Conservation (phyloP, 2,329 filamentous ascomycete species). For the Claviceps quebecensis region DNA sequence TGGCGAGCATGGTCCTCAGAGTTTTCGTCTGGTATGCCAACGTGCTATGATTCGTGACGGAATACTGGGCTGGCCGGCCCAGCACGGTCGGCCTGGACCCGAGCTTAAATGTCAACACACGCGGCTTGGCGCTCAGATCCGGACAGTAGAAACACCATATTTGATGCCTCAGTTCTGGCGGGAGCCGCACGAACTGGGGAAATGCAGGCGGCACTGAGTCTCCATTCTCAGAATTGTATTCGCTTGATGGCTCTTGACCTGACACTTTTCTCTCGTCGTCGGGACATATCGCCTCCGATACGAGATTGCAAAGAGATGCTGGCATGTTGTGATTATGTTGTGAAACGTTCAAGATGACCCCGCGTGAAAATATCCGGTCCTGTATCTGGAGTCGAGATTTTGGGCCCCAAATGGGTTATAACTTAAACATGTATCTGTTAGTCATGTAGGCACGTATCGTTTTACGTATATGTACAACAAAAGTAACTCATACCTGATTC, state of each 20-base stretch:
- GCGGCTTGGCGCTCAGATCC: slow-evolving; percentile 12
- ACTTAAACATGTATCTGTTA: too few species aligned
- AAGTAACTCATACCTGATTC: too few species aligned
- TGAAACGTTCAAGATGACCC: too few species aligned
- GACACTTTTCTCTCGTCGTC: slow-evolving; percentile 7
- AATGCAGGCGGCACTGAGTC: slow-evolving; percentile 7
- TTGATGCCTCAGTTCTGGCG: slow-evolving; percentile 20
- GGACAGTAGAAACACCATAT: slow-evolving; percentile 22
- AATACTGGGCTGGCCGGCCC: slow-evolving; percentile 5
- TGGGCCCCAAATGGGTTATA: too few species aligned
- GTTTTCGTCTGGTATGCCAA: slow-evolving; percentile 16
- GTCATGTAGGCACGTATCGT: too few species aligned
- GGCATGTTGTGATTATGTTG: too few species aligned
- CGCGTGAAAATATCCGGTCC: too few species aligned
- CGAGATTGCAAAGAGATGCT: too few species aligned
- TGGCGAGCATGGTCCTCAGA: slow-evolving; percentile 18
- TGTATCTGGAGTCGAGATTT: too few species aligned
- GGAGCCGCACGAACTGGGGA: slow-evolving; percentile 14
- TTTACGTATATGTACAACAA: too few species aligned
- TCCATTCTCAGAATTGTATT: not conserved
- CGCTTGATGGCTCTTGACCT: not conserved
- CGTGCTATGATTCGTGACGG: slow-evolving; percentile 10
- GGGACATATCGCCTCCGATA: too few species aligned
- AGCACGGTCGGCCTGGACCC: not conserved
- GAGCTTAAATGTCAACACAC: slow-evolving; percentile 9